Conservation (phyloP, 352 stramenopile species). For the Globisporangium radiosum region DNA sequence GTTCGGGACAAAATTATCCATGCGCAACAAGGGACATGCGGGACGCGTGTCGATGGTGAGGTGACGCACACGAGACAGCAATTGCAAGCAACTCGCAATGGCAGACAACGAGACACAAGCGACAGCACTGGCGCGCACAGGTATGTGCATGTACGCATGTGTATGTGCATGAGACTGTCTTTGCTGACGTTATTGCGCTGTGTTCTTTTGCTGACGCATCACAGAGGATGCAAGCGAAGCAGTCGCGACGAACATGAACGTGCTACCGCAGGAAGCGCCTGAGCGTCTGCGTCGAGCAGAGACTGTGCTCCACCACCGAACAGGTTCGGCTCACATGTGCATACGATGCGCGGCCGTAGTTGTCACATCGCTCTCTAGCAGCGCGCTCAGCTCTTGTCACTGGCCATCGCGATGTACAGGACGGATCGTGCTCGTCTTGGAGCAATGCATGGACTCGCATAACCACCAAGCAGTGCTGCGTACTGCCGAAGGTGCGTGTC, state of each 20-base stretch:
- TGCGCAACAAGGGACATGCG: not conserved
- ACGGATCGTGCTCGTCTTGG: conserved; percentile 67
- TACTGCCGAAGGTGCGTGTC: conserved; percentile 74
- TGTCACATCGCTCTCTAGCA: not conserved
- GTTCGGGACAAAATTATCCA: not conserved
- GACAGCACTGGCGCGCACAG: not conserved
- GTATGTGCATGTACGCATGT: not conserved
- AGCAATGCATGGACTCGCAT: conserved; percentile 77
- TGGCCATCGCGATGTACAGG: conserved; percentile 9
- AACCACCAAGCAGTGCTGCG: conserved; percentile 89
- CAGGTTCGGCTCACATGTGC: conserved; percentile 13
- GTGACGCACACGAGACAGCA: not conserved
- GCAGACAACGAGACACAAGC: not conserved
- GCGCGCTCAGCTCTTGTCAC: not conserved
- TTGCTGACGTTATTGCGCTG: not conserved
- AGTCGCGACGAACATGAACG: not conserved
- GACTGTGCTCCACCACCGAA: conserved; percentile 58
- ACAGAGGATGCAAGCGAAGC: not conserved
- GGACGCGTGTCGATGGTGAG: not conserved
- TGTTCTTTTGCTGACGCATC: too few relatives aligned
- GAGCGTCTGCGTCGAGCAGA: conserved; percentile 64
- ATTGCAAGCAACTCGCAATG: not conserved
- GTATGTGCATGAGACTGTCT: not conserved
- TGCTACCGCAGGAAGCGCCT: conserved; percentile 20
- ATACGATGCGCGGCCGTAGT: not conserved